Evolutionary conservation across 768 basidiomycete genomes (phyloP).

Genomic region (Glaciozyma martinii): DNA sequence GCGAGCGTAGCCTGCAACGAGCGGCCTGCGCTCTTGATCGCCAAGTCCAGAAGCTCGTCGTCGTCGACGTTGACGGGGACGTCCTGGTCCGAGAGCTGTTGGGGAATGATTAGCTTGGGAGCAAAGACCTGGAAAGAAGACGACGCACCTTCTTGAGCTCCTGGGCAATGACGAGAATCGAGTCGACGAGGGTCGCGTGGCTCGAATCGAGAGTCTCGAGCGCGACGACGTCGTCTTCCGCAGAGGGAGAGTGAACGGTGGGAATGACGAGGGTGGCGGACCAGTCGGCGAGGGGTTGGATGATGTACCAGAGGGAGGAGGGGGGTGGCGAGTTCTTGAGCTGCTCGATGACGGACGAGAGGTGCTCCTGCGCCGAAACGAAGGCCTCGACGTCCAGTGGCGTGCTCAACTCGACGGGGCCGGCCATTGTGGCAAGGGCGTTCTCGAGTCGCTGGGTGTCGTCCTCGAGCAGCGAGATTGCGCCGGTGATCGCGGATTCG

Average conservation of each 20-base stretch:
- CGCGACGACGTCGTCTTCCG: background rate
- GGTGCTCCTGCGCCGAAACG: background rate
- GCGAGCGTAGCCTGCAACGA: slow-evolving; percentile 4
- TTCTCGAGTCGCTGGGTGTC: slow-evolving; percentile 15
- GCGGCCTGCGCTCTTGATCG: background rate
- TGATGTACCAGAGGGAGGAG: slow-evolving; percentile 14
- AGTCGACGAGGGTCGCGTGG: slow-evolving; percentile 48
- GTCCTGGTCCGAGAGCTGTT: background rate
- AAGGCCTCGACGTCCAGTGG: slow-evolving; percentile 8
- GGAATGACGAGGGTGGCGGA: slow-evolving; percentile 1
- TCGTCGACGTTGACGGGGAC: slow-evolving; percentile 8
- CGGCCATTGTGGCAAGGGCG: background rate
- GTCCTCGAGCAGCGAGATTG: background rate
- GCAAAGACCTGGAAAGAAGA: no score
- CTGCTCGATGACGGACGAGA: background rate
- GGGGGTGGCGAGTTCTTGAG: background rate
- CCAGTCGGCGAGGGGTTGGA: slow-evolving; percentile 9
- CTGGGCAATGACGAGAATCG: slow-evolving; percentile 48
- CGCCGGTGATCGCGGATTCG: slow-evolving; percentile 2
- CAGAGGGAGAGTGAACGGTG: background rate
- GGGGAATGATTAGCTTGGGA: no score
- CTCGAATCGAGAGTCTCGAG: slow-evolving; percentile 12
- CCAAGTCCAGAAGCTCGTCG: slow-evolving; percentile 25
- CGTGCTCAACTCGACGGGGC: slow-evolving; percentile 10
- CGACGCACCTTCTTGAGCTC: slow-evolving; percentile 18